Evolutionary conservation across 1,284 basidiomycete genomes (phyloP), one percentile per base, ranked within the genome.

Genomic region (Pseudozyma thailandica): DNA sequence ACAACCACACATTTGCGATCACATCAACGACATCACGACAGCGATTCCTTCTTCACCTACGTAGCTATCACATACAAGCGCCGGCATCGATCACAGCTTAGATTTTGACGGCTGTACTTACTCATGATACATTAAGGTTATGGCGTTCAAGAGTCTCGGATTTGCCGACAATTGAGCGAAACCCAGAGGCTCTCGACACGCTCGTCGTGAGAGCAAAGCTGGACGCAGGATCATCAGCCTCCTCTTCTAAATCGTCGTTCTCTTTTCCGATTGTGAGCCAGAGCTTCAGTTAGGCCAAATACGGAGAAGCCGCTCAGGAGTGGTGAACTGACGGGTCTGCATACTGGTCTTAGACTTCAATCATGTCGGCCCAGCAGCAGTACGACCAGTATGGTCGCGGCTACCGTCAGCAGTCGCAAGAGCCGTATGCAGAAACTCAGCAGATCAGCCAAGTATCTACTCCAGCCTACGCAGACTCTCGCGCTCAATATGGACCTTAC

Each of bases 401-500:
- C 23, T 56, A 60, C 28, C 35, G 43, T 13, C 49, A 46, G 25
- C 1, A 49, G 21, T 43, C 63, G 10, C 56, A 66, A 15, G 45
- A 27, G 27, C 16, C 49, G 2, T 52, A 59, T 25, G 39, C 26
- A 33, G 43, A 26, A 21, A 16, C 4, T 23, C 31, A 37, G 27
- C 25, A 13, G 28, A 2, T 15, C 60, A 50, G 23, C 10, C 49
- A 12, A 42, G 60, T 21, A 52, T 64, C 33, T 56, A 52, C 1
- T 60, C 63, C 26, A 35, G 48, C 28, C 15, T n/a, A n/a, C n/a
- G n/a, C 46, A 7, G 50, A 45, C 12, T 44, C 56, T 30, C 56
- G 52, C 28, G 51, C 60, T 0, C 51, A 59, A 18, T 64, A 70
- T 26, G 55, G 56, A 1, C 44, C 66, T 7, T 70, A 70, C 20